A percentile compares a stretch with the other conserved stretches of the same genome.
These are phyloP conservation scores for Periconia digitata DNA, from an alignment of 2,329 filamentous ascomycete genomes.

Conservation along the genomic window DNA sequence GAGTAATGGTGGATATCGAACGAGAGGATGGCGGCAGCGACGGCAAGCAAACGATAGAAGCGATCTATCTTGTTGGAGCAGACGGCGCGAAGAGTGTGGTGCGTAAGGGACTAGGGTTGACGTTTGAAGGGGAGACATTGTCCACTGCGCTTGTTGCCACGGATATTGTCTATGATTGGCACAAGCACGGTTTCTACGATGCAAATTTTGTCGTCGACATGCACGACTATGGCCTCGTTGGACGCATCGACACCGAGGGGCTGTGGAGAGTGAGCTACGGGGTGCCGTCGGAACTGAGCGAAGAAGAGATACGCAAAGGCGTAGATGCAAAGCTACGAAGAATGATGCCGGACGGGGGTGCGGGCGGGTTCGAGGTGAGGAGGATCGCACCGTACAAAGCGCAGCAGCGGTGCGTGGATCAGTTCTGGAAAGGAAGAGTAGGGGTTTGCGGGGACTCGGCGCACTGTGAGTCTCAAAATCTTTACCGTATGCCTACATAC, in stretches of 20 bases:
- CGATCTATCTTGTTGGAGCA: conserved; percentile 32
- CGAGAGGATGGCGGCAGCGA: conserved; percentile 1
- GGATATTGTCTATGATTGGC: conserved; percentile 42
- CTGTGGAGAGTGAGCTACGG: conserved; percentile 49
- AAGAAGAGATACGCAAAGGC: conserved; percentile 29
- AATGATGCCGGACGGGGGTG: conserved; percentile 31
- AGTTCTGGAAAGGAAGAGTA: conserved; percentile 35
- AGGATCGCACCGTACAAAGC: conserved; percentile 45
- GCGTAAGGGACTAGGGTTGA: conserved; percentile 19
- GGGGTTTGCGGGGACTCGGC: conserved; percentile 45
- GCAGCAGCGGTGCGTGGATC: conserved; percentile 41
- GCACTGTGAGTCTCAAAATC: conserved; percentile 28
- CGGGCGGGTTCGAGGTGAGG: conserved; percentile 32
- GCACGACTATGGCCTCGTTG: conserved; percentile 42
- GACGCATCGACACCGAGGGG: conserved; percentile 34
- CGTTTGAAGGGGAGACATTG: conserved; percentile 39
- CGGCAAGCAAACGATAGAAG: conserved; percentile 23
- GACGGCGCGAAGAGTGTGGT: conserved; percentile 31
- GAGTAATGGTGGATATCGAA: conserved; percentile 13
- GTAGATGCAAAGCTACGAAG: conserved; percentile 30
- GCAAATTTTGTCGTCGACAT: conserved; percentile 46
- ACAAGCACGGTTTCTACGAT: conserved; percentile 41
- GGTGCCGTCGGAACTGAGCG: conserved; percentile 29
- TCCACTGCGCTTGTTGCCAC: conserved; percentile 42
- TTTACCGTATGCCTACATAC: neutral